Conservation (phyloP, 1,284 basidiomycete species). For the Ganoderma boninense region DNA sequence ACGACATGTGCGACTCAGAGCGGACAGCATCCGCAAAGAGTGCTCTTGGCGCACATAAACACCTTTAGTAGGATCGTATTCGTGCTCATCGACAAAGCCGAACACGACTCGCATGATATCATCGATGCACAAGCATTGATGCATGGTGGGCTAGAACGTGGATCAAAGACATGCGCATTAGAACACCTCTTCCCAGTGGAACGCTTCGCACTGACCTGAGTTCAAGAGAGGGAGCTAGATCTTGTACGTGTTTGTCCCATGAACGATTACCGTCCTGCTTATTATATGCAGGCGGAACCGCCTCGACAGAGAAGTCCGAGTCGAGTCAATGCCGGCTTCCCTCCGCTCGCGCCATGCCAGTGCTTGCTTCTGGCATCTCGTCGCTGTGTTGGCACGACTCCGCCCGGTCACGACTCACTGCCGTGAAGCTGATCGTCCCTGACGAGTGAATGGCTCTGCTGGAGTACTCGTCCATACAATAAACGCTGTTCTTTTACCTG, state of each 20-base stretch:
- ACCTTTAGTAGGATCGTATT: neutral
- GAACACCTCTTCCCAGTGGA: neutral
- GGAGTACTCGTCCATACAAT: no score
- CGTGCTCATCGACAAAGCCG: neutral
- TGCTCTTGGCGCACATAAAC: neutral
- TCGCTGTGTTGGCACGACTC: neutral
- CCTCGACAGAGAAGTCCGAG: neutral
- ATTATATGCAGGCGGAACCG: neutral
- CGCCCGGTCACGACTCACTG: no score
- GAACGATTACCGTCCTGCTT: neutral
- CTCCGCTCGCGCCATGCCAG: neutral
- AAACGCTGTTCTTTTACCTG: no score
- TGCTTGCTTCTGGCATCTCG: neutral
- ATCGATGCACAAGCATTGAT: slow-evolving; percentile 7
- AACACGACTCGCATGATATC: slow-evolving; percentile 6
- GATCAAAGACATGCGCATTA: neutral
- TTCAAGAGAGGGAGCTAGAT: no score
- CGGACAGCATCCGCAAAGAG: slow-evolving; percentile 51
- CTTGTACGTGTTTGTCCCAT: neutral
- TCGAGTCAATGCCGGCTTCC: neutral
- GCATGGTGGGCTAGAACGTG: neutral
- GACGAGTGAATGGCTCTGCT: neutral
- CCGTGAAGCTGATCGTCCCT: no score
- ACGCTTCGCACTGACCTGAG: neutral
- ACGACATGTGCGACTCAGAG: slow-evolving; percentile 74